These are phyloP conservation scores for Cutaneotrichosporon daszewskae DNA, from an alignment of 1,284 basidiomycete genomes.

Conservation along the genomic window DNA sequence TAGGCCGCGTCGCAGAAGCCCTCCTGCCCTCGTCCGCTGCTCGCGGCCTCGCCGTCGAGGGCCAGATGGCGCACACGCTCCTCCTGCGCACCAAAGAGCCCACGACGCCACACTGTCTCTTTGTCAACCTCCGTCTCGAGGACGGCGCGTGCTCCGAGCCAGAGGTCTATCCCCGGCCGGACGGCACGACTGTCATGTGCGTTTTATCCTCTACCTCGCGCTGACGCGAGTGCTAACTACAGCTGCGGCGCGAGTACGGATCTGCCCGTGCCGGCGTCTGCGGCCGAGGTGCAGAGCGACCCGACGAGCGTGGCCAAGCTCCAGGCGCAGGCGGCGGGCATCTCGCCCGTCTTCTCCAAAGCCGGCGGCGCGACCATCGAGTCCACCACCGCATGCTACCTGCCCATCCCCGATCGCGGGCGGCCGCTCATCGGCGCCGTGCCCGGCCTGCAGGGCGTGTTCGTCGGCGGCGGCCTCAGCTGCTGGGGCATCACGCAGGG, in stretches of 20 bases:
- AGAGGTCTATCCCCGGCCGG: constrained; percentile 51
- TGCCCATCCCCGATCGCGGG: constrained; percentile 53
- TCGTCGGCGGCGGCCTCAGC: constrained; percentile 44
- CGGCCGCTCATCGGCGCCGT: constrained; percentile 52
- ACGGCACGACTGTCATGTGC: constrained; percentile 47
- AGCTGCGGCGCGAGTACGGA: constrained; percentile 46
- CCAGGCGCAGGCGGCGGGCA: constrained; percentile 47
- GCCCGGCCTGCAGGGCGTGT: constrained; percentile 47
- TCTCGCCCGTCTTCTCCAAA: constrained; percentile 48
- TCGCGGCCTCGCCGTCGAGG: constrained; percentile 40
- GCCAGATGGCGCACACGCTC: constrained; percentile 52
- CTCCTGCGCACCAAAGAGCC: constrained; percentile 44
- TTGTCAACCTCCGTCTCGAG: constrained; percentile 53
- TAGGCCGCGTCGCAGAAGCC: constrained; percentile 54
- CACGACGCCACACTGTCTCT: constrained; percentile 48
- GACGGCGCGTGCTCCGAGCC: constrained; percentile 48
- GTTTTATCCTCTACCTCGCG: constrained; percentile 2
- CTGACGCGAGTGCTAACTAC: constrained; percentile 5
- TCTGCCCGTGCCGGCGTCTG: constrained; percentile 42
- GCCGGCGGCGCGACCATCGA: constrained; percentile 40
- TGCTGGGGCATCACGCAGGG: constrained; percentile 45
- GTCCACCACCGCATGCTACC: constrained; percentile 53
- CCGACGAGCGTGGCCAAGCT: constrained; percentile 45
- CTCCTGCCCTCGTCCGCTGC: constrained; percentile 52
- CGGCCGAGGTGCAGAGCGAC: constrained; percentile 46